Conservation (phyloP, 352 stramenopile species). For the Phytophthora boehmeriae region DNA sequence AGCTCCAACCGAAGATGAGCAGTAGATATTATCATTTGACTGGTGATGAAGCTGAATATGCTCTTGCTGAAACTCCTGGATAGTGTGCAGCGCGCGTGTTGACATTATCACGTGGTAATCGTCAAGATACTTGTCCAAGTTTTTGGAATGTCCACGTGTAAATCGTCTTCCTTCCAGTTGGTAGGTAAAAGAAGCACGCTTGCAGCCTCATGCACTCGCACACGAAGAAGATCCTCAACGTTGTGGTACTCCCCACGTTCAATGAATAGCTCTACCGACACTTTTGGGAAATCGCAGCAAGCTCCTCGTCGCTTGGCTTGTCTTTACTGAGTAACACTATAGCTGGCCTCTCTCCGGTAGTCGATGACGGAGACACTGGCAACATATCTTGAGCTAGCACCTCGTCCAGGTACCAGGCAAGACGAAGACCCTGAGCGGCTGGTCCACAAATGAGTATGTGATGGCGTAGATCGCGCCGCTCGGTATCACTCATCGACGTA, state of each 20-base stretch:
- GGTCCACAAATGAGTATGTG: conserved; percentile 58
- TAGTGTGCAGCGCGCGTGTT: conserved; percentile 50
- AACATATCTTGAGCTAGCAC: conserved; percentile 37
- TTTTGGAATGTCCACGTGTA: conserved; percentile 38
- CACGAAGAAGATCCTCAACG: conserved; percentile 57
- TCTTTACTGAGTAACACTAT: conserved; percentile 53
- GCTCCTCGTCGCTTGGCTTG: conserved; percentile 34
- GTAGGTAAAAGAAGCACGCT: conserved; percentile 59
- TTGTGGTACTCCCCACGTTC: conserved; percentile 52
- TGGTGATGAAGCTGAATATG: conserved; percentile 26
- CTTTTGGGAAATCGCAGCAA: conserved; percentile 29
- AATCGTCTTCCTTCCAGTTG: conserved; percentile 43
- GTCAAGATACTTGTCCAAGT: conserved; percentile 50
- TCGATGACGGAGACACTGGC: neutral
- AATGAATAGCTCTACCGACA: conserved; percentile 54
- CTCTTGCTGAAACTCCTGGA: conserved; percentile 44
- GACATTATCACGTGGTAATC: conserved; percentile 79
- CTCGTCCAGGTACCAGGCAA: conserved; percentile 51
- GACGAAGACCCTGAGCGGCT: conserved; percentile 41
- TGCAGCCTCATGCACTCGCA: conserved; percentile 45
- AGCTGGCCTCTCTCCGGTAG: conserved; percentile 9
- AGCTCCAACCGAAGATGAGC: neutral
- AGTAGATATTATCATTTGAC: neutral
- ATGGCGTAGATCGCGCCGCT: conserved; percentile 29
- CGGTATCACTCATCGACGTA: conserved; percentile 19